phyloP scores from a whole-genome alignment of 352 stramenopile genomes.

The Globisporangium nodosum region DNA sequence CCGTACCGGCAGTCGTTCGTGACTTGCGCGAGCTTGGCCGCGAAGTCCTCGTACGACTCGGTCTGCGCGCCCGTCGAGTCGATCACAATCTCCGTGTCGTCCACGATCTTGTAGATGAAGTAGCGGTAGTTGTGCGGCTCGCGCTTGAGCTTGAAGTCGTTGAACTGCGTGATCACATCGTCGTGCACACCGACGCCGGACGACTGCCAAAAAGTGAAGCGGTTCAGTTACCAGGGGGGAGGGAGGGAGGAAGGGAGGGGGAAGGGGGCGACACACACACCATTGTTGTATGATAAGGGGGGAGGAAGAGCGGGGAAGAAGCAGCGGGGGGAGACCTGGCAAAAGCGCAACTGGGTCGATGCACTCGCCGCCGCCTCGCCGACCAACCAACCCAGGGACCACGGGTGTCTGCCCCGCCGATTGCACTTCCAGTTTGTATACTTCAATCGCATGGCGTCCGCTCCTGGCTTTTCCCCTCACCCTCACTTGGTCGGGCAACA shows the following conservation, averaged over 20 bases:
- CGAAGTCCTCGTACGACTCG: conserved; percentile 89
- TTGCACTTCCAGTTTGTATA: background rate
- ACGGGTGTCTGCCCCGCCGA: background rate
- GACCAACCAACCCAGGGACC: background rate
- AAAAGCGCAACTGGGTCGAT: background rate
- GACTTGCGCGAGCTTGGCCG: conserved; percentile 60
- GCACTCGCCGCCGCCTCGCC: background rate
- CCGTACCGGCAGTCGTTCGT: conserved; percentile 85
- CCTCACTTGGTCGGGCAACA: too few species aligned
- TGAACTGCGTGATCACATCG: conserved; percentile 91
- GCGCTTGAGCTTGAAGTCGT: conserved; percentile 94
- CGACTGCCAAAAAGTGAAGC: conserved; percentile 40
- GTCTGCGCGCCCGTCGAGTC: conserved; percentile 68
- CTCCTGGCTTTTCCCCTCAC: too few species aligned
- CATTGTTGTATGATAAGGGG: background rate
- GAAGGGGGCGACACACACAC: background rate
- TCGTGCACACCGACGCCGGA: conserved; percentile 92
- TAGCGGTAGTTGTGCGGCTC: conserved; percentile 91
- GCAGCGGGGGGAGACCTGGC: background rate
- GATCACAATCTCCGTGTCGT: conserved; percentile 92
- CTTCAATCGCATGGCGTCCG: too few species aligned
- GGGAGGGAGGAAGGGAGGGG: background rate
- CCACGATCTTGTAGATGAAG: conserved; percentile 95
- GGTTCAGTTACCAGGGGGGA: background rate
- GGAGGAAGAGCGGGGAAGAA: background rate